A percentile compares a stretch with the other conserved stretches of the same genome.
These are phyloP conservation scores for Penicillium antarcticum DNA, from an alignment of 495 filamentous ascomycete genomes.

Conservation along the genomic window DNA sequence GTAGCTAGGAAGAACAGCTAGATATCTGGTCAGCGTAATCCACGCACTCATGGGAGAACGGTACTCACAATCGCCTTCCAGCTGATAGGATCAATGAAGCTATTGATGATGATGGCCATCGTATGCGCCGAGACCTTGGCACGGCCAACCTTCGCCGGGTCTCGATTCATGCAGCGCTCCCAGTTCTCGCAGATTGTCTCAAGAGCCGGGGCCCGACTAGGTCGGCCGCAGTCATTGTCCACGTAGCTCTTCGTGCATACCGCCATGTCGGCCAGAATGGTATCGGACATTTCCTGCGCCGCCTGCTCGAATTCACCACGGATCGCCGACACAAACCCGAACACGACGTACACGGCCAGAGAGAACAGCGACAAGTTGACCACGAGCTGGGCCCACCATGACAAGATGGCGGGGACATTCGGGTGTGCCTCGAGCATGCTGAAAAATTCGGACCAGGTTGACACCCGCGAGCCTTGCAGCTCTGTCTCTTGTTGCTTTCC, in stretches of 20 bases:
- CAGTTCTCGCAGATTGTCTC: slow-evolving; percentile 70
- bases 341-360: slow-evolving; percentile 66
- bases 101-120: slow-evolving; percentile 77
- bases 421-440: slow-evolving; percentile 74
- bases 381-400: slow-evolving; percentile 76
- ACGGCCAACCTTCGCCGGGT: slow-evolving; percentile 61
- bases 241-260: slow-evolving; percentile 65
- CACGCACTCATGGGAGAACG: background rate
- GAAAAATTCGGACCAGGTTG: slow-evolving; percentile 56
- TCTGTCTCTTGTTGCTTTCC: slow-evolving; percentile 3
- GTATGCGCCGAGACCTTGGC: slow-evolving; percentile 70
- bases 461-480: slow-evolving; percentile 15
- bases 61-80: slow-evolving; percentile 67
- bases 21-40: slow-evolving; percentile 12
- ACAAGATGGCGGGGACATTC: slow-evolving; percentile 79
- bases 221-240: slow-evolving; percentile 67
- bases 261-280: slow-evolving; percentile 69
- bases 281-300: slow-evolving; percentile 57
- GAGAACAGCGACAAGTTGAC: slow-evolving; percentile 74
- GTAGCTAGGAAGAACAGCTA: slow-evolving; percentile 42
- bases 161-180: slow-evolving; percentile 80
- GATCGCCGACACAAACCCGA: slow-evolving; percentile 65
- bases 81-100: slow-evolving; percentile 67
- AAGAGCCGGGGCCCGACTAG: slow-evolving; percentile 66
- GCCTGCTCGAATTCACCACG: slow-evolving; percentile 71